Percentiles rank a stretch among this genome's conserved stretches.
These are phyloP conservation scores for Talaromyces thailandensis DNA, from an alignment of 495 filamentous ascomycete genomes.

Conservation along the genomic window DNA sequence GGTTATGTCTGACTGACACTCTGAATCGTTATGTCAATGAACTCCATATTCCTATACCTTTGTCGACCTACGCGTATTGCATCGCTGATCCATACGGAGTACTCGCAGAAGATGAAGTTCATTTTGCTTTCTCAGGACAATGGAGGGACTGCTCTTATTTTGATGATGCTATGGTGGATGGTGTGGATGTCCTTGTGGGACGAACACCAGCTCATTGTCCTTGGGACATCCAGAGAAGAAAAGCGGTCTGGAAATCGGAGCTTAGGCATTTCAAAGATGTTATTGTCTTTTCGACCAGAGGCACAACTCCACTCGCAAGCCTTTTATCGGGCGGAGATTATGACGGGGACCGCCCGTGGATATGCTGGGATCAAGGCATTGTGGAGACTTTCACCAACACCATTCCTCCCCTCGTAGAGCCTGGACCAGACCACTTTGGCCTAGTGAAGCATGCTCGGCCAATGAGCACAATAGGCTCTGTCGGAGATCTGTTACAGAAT, in stretches of 20 bases:
- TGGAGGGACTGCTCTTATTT: slow-evolving; percentile 38
- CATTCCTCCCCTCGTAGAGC: slow-evolving; percentile 36
- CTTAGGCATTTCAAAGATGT: slow-evolving; percentile 75
- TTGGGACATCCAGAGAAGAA: slow-evolving; percentile 74
- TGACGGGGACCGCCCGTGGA: slow-evolving; percentile 83
- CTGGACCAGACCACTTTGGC: slow-evolving; percentile 42
- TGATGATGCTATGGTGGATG: slow-evolving; percentile 51
- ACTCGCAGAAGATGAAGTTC: slow-evolving; percentile 66
- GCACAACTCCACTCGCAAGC: slow-evolving; percentile 60
- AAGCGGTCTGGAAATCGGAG: slow-evolving; percentile 53
- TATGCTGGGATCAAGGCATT: slow-evolving; percentile 79
- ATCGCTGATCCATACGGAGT: slow-evolving; percentile 69
- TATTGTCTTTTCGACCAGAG: slow-evolving; percentile 71
- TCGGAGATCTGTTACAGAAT: slow-evolving; percentile 39
- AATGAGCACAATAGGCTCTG: slow-evolving; percentile 21
- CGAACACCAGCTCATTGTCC: slow-evolving; percentile 71
- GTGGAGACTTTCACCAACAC: slow-evolving; percentile 71
- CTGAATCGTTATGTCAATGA: slow-evolving; percentile 49
- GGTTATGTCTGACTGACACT: slow-evolving; percentile 41
- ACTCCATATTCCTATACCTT: slow-evolving; percentile 60
- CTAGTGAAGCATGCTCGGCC: slow-evolving; percentile 47
- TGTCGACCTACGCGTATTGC: slow-evolving; percentile 74
- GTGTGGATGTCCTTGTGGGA: slow-evolving; percentile 75
- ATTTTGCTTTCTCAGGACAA: slow-evolving; percentile 64
- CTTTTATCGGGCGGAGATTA: slow-evolving; percentile 92